These are phyloP conservation scores for Trichoderma erinaceum DNA, from an alignment of 495 filamentous ascomycete genomes.

Conservation along the genomic window DNA sequence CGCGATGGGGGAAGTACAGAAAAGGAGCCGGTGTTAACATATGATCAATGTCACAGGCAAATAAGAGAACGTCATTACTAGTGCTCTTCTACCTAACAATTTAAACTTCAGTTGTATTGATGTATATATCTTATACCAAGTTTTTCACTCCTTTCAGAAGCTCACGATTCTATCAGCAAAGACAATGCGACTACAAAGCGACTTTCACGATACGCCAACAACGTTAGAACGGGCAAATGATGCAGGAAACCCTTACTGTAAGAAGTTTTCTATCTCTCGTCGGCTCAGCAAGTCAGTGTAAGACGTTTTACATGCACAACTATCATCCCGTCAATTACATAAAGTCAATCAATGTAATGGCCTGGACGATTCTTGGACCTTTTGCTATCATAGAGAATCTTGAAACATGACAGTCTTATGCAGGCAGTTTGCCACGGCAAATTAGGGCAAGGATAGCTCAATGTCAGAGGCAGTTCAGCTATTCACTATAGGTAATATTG, in stretches of 20 bases:
- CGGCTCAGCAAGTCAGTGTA: conserved; percentile 49
- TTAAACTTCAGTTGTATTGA: conserved; percentile 53
- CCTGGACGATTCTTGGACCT: conserved; percentile 47
- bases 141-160: conserved; percentile 43
- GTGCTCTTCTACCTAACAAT: conserved; percentile 40
- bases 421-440: conserved; percentile 37
- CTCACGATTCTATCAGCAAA: conserved; percentile 41
- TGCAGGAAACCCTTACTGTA: conserved; percentile 35
- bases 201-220: conserved; percentile 41
- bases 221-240: conserved; percentile 44
- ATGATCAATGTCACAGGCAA: conserved; percentile 63
- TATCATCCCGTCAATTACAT: conserved; percentile 46
- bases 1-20: no score
- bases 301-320: conserved; percentile 55
- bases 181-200: conserved; percentile 48
- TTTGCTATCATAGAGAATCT: conserved; percentile 55
- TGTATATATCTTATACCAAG: conserved; percentile 48
- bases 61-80: conserved; percentile 56
- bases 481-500: conserved; percentile 51
- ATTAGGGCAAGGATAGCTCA: conserved; percentile 25
- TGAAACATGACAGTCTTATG: conserved; percentile 44
- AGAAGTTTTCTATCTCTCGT: conserved; percentile 48
- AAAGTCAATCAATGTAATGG: conserved; percentile 37
- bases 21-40: conserved; percentile 37
- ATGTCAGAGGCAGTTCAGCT: conserved; percentile 46